Conservation (phyloP, 805 yeast species). For the Candida glaebosa region DNA sequence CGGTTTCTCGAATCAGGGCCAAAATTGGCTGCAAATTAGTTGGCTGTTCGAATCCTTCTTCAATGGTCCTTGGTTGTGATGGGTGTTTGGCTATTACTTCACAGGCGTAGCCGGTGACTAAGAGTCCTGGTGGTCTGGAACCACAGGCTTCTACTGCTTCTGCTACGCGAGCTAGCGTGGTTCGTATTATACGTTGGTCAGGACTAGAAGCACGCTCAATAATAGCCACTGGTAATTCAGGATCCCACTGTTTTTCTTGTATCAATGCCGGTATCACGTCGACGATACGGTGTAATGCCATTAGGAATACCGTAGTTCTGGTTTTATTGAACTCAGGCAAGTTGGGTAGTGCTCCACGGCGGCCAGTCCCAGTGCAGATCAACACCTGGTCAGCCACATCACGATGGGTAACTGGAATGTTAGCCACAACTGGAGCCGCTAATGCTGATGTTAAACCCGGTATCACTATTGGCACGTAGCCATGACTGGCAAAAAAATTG, state of each 20-base stretch:
- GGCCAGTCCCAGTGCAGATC: conserved; percentile 92
- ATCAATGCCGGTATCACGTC: conserved; percentile 49
- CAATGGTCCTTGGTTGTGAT: conserved; percentile 6
- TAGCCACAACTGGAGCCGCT: conserved; percentile 78
- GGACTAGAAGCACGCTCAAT: conserved; percentile 92
- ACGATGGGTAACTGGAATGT: conserved; percentile 88
- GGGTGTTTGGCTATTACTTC: conserved; percentile 38
- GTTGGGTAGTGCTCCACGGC: conserved; percentile 76
- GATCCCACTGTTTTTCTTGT: conserved; percentile 58
- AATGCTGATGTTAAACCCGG: conserved; percentile 91
- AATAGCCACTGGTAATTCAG: conserved; percentile 72
- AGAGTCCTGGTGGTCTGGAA: conserved; percentile 87
- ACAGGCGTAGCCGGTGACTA: conserved; percentile 81
- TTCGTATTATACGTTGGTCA: conserved; percentile 81
- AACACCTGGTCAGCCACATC: conserved; percentile 90
- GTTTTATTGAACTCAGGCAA: conserved; percentile 69
- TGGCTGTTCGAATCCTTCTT: not conserved
- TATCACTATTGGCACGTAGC: conserved; percentile 67
- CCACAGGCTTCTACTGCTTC: conserved; percentile 75
- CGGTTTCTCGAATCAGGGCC: not conserved
- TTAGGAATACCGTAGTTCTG: conserved; percentile 81
- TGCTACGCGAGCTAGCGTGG: conserved; percentile 62
- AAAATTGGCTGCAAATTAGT: not conserved
- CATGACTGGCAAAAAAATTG: conserved; percentile 61
- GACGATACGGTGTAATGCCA: conserved; percentile 79